These are phyloP conservation scores for Plantago coronopus DNA, from an alignment of 305 asterid species.

Conservation along the genomic window DNA sequence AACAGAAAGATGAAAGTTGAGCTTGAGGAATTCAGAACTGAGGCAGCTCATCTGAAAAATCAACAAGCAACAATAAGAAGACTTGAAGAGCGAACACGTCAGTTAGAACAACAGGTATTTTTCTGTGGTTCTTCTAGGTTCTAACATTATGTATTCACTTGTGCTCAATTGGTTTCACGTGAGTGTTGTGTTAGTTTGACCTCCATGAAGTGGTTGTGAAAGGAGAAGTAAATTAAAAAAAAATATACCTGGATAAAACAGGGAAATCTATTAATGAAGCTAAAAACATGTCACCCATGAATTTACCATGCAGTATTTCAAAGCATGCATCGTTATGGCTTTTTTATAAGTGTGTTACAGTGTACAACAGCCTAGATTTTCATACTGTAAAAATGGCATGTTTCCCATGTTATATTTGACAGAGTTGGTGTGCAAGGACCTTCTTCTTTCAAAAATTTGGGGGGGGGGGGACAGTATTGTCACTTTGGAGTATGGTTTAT, in stretches of 20 bases:
- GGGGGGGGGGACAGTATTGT: too few species aligned
- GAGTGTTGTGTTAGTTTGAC: slow-evolving; percentile 20
- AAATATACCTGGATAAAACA: neutral
- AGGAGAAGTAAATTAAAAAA: neutral
- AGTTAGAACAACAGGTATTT: slow-evolving; percentile 91
- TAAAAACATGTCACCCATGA: too few species aligned
- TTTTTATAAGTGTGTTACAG: too few species aligned
- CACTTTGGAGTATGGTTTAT: too few species aligned
- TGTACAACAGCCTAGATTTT: too few species aligned
- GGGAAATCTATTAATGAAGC: slow-evolving; percentile 3
- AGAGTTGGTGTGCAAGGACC: too few species aligned
- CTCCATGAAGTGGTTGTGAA: slow-evolving; percentile 12
- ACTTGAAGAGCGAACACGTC: slow-evolving; percentile 97
- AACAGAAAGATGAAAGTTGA: slow-evolving; percentile 97
- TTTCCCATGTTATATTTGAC: too few species aligned
- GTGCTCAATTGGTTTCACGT: slow-evolving; percentile 3
- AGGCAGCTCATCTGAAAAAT: slow-evolving; percentile 93
- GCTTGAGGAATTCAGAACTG: slow-evolving; percentile 94
- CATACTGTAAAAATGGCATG: too few species aligned
- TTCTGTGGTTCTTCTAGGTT: slow-evolving; percentile 12
- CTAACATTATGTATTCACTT: slow-evolving; percentile 22
- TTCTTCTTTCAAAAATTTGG: too few species aligned
- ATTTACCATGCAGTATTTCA: too few species aligned
- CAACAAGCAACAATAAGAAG: slow-evolving; percentile 98
- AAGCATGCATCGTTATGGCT: too few species aligned